Evolutionary conservation across 1,139 yeast genomes (phyloP).

Genomic region (Candida tropicalis): DNA sequence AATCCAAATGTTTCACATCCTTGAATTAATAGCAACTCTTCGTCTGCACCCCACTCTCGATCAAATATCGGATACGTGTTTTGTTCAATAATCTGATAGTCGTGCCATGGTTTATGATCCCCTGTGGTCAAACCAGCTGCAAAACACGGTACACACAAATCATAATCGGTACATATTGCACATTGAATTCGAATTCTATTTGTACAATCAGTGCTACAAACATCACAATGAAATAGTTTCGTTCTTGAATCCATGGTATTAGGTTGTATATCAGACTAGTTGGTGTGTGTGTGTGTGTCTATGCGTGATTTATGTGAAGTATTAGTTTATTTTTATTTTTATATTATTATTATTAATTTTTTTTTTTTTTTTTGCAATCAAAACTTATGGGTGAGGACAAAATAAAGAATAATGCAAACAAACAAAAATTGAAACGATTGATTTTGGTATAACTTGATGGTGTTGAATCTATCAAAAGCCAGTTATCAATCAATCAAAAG

Average conservation of each 20-base stretch:
- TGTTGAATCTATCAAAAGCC: slow-evolving; percentile 16
- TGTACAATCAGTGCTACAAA: slow-evolving; percentile 92
- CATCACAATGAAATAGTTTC: slow-evolving; percentile 85
- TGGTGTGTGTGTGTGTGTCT: no score
- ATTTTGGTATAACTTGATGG: neutral
- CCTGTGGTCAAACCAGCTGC: slow-evolving; percentile 81
- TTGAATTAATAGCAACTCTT: slow-evolving; percentile 82
- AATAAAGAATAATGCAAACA: slow-evolving; percentile 7
- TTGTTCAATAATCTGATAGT: slow-evolving; percentile 88
- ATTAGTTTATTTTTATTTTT: neutral
- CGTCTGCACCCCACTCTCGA: slow-evolving; percentile 98
- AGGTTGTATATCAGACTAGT: no score
- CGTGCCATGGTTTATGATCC: slow-evolving; percentile 93
- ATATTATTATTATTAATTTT: neutral
- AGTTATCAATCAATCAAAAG: slow-evolving; percentile 20
- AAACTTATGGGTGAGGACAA: neutral
- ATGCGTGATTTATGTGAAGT: no score
- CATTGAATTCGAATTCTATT: slow-evolving; percentile 87
- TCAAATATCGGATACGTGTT: slow-evolving; percentile 92
- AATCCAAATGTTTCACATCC: slow-evolving; percentile 91
- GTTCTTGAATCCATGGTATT: slow-evolving; percentile 32
- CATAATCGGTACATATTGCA: slow-evolving; percentile 92
- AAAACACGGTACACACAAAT: slow-evolving; percentile 94
- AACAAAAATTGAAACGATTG: slow-evolving; percentile 2
- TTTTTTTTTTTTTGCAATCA: slow-evolving; percentile 11